Conservation (phyloP, 1,284 basidiomycete species). For the Volvariella surrecta region DNA sequence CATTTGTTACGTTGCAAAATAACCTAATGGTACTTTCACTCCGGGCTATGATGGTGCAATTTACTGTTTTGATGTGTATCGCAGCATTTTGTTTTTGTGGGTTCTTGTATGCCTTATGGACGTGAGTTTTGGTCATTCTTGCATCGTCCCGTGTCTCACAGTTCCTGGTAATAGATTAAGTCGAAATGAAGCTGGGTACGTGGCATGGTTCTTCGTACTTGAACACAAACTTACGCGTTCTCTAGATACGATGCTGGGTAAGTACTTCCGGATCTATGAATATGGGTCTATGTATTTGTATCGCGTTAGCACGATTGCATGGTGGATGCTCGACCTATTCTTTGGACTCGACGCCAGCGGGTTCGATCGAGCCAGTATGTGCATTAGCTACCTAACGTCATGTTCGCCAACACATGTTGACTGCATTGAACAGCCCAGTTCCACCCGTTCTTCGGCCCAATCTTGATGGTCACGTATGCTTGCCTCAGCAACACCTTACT, state of each 20-base stretch:
- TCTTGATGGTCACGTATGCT: conserved; percentile 82
- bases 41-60: conserved; percentile 77
- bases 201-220: conserved; percentile 5
- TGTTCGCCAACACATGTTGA: conserved; percentile 1
- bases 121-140: conserved; percentile 39
- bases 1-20: conserved; percentile 83
- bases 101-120: conserved; percentile 88
- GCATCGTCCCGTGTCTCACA: neutral
- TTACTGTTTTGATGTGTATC: conserved; percentile 74
- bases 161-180: conserved; percentile 37
- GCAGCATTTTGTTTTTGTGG: conserved; percentile 87
- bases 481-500: conserved; percentile 84
- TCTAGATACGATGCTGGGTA: conserved; percentile 38
- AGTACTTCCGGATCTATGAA: conserved; percentile 8
- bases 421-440: conserved; percentile 57
- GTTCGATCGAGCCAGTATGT: conserved; percentile 70
- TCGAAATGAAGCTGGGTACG: conserved; percentile 47
- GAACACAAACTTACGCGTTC: neutral
- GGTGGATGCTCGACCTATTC: conserved; percentile 88
- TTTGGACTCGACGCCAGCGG: conserved; percentile 87
- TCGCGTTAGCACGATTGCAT: conserved; percentile 54
- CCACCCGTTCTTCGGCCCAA: conserved; percentile 78
- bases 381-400: conserved; percentile 1
- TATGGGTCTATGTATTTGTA: neutral
- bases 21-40: conserved; percentile 78